Conservation (phyloP, 2,329 filamentous ascomycete genomes). For the Pseudocercospora ulei region DNA sequence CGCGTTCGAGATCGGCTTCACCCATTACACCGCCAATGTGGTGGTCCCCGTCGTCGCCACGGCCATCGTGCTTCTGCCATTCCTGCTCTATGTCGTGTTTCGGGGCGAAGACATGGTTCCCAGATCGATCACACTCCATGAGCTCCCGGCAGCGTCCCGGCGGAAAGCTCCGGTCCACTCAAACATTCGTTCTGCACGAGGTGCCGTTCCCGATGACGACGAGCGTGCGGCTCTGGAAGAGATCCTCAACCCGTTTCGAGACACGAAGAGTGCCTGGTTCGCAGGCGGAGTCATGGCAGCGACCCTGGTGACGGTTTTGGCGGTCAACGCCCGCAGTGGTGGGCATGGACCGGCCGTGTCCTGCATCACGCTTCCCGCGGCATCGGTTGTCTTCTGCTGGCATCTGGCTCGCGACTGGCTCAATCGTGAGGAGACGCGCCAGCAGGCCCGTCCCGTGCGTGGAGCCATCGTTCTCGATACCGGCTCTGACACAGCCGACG, state of each 20-base stretch:
- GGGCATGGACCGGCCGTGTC: slow-evolving; percentile 51
- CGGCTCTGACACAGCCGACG: background rate
- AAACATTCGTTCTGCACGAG: slow-evolving; percentile 57
- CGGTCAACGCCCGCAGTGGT: slow-evolving; percentile 53
- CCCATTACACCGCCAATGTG: slow-evolving; percentile 67
- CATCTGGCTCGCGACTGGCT: slow-evolving; percentile 57
- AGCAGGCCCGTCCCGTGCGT: slow-evolving; percentile 49
- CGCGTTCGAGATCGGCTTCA: slow-evolving; percentile 61
- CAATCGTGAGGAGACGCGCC: slow-evolving; percentile 52
- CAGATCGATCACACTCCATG: slow-evolving; percentile 56
- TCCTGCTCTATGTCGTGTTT: slow-evolving; percentile 61
- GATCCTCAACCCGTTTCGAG: slow-evolving; percentile 65
- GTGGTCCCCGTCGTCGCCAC: slow-evolving; percentile 63
- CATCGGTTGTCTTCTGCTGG: slow-evolving; percentile 58
- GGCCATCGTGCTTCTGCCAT: slow-evolving; percentile 57
- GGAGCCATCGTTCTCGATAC: slow-evolving; percentile 30
- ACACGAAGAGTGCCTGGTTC: slow-evolving; percentile 55
- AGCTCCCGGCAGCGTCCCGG: slow-evolving; percentile 51
- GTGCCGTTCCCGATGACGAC: slow-evolving; percentile 45
- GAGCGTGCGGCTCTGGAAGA: slow-evolving; percentile 57
- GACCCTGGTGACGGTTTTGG: slow-evolving; percentile 56
- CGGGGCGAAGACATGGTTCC: slow-evolving; percentile 56
- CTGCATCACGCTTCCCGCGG: slow-evolving; percentile 60
- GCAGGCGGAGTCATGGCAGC: slow-evolving; percentile 57
- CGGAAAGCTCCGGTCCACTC: slow-evolving; percentile 56